Base-by-base conservation (phyloP, 164 flowering plant species). In the Protea cynaroides region DNA sequence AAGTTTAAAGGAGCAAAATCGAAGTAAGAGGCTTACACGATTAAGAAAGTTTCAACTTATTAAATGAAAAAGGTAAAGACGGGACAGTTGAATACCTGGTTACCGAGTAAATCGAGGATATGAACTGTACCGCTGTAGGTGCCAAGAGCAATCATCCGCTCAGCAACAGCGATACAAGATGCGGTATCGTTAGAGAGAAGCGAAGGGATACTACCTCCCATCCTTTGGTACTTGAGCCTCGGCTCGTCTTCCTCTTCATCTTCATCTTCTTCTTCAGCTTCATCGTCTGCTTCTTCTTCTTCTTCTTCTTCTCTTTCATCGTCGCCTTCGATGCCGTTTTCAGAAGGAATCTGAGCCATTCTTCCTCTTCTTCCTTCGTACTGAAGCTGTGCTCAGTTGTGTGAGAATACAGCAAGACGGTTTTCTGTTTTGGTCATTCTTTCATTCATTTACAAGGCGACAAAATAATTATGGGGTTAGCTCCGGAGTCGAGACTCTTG, bases 141-240 rank as follows among this genome's bases (percentile, higher is more conserved):
- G n/a, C 99, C 99, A 24, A 94, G 87, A 23, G 96, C 97, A 80
- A 94, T 91, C 99, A 94, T 89, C 23, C 99, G 85, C 74, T 91
- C 99, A 0, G 96, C 86, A 5, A 91, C 83, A n/a, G 96, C 88
- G 44, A 94, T 79, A 70, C 89, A 91, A 34, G 97, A 83, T 1
- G 97, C 96, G 10, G 94, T 86, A 62, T 94, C 96, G 74, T 54
- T 81, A 1, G 86, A 69, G 12, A 94, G 71, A 19, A 94, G 79
- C 22, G 90, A 59, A 15, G 93, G 87, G 12, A 94, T 75, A 64
- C 90, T 94, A 15, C 96, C 99, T 58, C 99, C 99, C 96, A 94
- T 88, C 63, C 99, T 82, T 80, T 89, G 96, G 67, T 94, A 94
- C 89, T 94, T 94, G 34, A 94, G 84, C 78, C 95, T 79, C 71